Evolutionary conservation across 345 rosid species (phyloP).

Genomic region (Pistacia atlantica): DNA sequence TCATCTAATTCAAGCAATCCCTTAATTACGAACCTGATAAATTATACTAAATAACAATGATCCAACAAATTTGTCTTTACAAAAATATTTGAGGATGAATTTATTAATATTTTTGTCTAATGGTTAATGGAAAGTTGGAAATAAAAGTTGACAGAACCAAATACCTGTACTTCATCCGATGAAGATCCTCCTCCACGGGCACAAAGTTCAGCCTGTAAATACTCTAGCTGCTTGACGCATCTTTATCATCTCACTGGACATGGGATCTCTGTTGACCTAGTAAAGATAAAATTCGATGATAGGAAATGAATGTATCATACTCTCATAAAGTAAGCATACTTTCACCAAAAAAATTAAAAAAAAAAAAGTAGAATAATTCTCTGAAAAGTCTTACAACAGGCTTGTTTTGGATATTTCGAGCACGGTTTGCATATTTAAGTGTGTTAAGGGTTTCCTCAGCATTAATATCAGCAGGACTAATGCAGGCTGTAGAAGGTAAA

Average conservation of each 20-base stretch:
- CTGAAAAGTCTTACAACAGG: constrained; percentile 76
- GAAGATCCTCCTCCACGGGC: constrained; percentile 81
- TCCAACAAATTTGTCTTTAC: neutral
- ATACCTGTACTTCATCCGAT: constrained; percentile 85
- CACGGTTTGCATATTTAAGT: constrained; percentile 97
- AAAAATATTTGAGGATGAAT: neutral
- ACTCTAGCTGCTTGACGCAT: constrained; percentile 97
- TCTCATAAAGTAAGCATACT: constrained; percentile 1
- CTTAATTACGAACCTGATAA: neutral
- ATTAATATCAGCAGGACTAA: constrained; percentile 98
- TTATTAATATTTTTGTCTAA: neutral
- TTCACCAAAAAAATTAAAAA: neutral
- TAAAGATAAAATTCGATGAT: constrained; percentile 16
- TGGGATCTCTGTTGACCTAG: constrained; percentile 97
- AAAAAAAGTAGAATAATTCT: constrained; percentile 15
- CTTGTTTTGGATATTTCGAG: constrained; percentile 95
- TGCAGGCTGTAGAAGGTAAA: constrained; percentile 67
- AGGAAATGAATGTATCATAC: constrained; percentile 12
- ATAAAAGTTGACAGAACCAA: constrained; percentile 10
- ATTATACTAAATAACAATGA: neutral
- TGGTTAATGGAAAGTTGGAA: neutral
- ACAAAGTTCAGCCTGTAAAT: constrained; percentile 95
- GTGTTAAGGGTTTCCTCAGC: constrained; percentile 99
- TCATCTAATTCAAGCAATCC: neutral
- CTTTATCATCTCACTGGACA: constrained; percentile 89